A percentile compares a stretch with the other conserved stretches of the same genome.
phyloP scores from a whole-genome alignment of 352 stramenopile species.

The Pythium inflatum region DNA sequence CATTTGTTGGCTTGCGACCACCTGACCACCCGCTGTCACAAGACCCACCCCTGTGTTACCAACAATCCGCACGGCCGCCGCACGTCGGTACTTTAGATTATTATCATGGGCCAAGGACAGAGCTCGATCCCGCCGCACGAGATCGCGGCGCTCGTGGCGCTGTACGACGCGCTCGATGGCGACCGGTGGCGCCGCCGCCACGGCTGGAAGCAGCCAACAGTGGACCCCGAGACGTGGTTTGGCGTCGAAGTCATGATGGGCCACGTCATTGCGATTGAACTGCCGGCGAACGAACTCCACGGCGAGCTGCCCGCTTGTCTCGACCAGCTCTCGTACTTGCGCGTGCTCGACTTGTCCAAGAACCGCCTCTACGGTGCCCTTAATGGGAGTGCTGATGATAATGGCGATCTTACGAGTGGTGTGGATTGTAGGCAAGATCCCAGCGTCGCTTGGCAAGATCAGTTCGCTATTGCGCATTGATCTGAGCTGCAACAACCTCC shows the following conservation, averaged over 20 bases:
- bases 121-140: conserved; percentile 76
- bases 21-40: not conserved
- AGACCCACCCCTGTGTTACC: not conserved
- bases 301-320: conserved; percentile 44
- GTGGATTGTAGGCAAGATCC: conserved; percentile 51
- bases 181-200: conserved; percentile 75
- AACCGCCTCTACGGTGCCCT: conserved; percentile 71
- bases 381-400: no score
- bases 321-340: conserved; percentile 63
- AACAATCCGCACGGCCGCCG: not conserved
- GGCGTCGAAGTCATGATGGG: conserved; percentile 72
- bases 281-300: conserved; percentile 71
- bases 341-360: conserved; percentile 80
- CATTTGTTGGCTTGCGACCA: not conserved
- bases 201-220: conserved; percentile 74
- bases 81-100: no score
- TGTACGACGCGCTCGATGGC: conserved; percentile 72
- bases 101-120: conserved; percentile 79
- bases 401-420: no score
- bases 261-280: conserved; percentile 75
- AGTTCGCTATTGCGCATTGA: conserved; percentile 60
- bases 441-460: conserved; percentile 55
- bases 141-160: conserved; percentile 65
- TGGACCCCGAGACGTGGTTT: conserved; percentile 82
- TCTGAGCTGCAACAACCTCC: conserved; percentile 84